A percentile compares a stretch with the other conserved stretches of the same genome.
Conservation (phyloP, 257 asterid species). For the Scutellaria galericulata region DNA sequence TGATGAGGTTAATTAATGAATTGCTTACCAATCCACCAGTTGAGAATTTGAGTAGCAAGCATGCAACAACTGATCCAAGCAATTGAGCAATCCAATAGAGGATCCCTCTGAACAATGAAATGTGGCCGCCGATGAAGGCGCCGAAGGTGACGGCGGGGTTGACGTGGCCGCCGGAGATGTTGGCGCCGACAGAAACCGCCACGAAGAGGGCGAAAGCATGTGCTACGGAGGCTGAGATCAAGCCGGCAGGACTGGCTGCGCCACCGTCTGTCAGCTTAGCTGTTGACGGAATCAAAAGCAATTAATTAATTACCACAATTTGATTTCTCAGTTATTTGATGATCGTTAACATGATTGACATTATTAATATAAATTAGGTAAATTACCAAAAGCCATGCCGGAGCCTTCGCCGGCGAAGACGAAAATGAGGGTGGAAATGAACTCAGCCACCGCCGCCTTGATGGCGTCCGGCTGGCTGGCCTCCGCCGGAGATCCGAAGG, state of each 20-base stretch:
- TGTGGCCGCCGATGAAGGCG: slow-evolving; percentile 73
- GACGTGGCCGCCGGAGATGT: slow-evolving; percentile 79
- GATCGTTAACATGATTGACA: background rate
- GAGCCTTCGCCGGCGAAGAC: slow-evolving; percentile 79
- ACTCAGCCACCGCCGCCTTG: slow-evolving; percentile 75
- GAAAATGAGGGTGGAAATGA: slow-evolving; percentile 71
- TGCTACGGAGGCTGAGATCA: slow-evolving; percentile 61
- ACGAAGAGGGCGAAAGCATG: slow-evolving; percentile 83
- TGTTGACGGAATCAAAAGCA: background rate
- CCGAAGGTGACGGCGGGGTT: slow-evolving; percentile 84
- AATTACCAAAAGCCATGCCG: slow-evolving; percentile 74
- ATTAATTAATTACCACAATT: too few species aligned
- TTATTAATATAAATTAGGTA: too few species aligned
- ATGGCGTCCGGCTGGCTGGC: slow-evolving; percentile 68
- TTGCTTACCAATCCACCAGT: slow-evolving; percentile 68
- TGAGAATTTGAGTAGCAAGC: slow-evolving; percentile 59
- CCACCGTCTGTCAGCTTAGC: slow-evolving; percentile 64
- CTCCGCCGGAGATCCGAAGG: slow-evolving; percentile 62
- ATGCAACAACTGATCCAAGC: slow-evolving; percentile 71
- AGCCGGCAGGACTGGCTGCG: slow-evolving; percentile 60
- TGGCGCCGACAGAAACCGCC: slow-evolving; percentile 71
- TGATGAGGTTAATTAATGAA: too few species aligned
- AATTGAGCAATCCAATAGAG: slow-evolving; percentile 77
- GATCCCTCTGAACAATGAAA: slow-evolving; percentile 53
- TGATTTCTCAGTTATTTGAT: too few species aligned